Evolutionary conservation across 768 basidiomycete genomes (phyloP), one percentile per base, ranked within the genome.

Genomic region (Lepiota venenata): DNA sequence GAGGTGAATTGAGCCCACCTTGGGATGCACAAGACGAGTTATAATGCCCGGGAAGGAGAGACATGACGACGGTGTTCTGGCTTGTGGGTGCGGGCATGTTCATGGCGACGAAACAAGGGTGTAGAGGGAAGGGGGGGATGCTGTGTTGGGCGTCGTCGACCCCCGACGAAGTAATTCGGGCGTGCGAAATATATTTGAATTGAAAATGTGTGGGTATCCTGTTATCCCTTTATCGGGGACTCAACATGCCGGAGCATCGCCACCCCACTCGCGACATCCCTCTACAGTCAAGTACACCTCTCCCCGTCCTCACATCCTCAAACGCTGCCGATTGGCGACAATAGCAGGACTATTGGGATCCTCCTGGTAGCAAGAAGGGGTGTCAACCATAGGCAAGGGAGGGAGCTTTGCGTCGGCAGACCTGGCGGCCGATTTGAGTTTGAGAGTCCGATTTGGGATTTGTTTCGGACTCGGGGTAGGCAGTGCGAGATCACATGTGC

Each of bases 241-340:
- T 55, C 47, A 35, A 55, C 53, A 35, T 47, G 46, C 16, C 40
- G 25, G 16, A 48, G 39, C 25, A 29, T 32, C 27, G 46, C 38
- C 29, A 47, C 39, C 29, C 53, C 53, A 25, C 39, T 48, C 40
- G 47, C 53, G 12, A 35, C 46, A 48, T 55, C 46, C n/a, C 27
- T 55, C 53, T 32, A 55, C 53, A 11, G 53, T 55, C 25, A 55
- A 10, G 21, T 47, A 55, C 10, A 55, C 42, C 14, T 41, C 47
- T 16, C 53, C 10, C 48, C 53, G 27, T 43, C 53, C 8, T 48
- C 46, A 35, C 39, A 41, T 14, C 47, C 50, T n/a, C n/a, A n/a
- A 6, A 42, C 20, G 27, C 46, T 48, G 4, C 39, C 41, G 18
- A 55, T 22, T 14, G 53, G 53, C 1, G 53, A 55, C n/a, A 55